These are phyloP conservation scores for Groenewaldozyma auringiensis DNA, from an alignment of 1,139 yeast genomes.

Conservation along the genomic window DNA sequence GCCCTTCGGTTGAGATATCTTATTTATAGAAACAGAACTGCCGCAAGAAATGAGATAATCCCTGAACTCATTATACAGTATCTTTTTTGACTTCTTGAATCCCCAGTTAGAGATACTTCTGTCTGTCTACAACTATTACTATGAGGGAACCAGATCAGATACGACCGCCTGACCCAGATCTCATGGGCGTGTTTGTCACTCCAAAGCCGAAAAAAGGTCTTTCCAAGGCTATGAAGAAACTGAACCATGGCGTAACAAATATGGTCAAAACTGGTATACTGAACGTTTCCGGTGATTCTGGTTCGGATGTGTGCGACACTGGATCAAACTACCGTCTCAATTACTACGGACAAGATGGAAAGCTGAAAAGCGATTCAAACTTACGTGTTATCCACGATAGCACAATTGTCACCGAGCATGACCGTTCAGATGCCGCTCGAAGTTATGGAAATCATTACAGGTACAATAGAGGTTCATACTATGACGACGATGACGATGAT, in stretches of 20 bases:
- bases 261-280: constrained; percentile 19
- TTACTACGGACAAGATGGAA: constrained; percentile 18
- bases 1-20: too few relatives aligned
- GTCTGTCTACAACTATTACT: too few relatives aligned
- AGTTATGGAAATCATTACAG: constrained; percentile 12
- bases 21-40: too few relatives aligned
- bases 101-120: too few relatives aligned
- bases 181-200: constrained; percentile 16
- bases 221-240: constrained; percentile 19
- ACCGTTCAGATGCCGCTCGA: neutral
- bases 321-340: constrained; percentile 5
- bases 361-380: constrained; percentile 20
- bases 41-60: too few relatives aligned
- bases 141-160: neutral
- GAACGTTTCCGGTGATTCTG: constrained; percentile 12
- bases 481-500: constrained; percentile 8
- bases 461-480: neutral
- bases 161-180: constrained; percentile 3
- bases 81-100: too few relatives aligned
- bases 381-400: constrained; percentile 22
- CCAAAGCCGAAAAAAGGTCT: constrained; percentile 15
- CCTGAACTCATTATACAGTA: too few relatives aligned
- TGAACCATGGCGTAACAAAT: constrained; percentile 20
- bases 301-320: neutral
- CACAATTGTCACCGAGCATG: neutral